Evolutionary conservation across 2,329 filamentous ascomycete species (phyloP).

Genomic region (Shiraia bambusicola): DNA sequence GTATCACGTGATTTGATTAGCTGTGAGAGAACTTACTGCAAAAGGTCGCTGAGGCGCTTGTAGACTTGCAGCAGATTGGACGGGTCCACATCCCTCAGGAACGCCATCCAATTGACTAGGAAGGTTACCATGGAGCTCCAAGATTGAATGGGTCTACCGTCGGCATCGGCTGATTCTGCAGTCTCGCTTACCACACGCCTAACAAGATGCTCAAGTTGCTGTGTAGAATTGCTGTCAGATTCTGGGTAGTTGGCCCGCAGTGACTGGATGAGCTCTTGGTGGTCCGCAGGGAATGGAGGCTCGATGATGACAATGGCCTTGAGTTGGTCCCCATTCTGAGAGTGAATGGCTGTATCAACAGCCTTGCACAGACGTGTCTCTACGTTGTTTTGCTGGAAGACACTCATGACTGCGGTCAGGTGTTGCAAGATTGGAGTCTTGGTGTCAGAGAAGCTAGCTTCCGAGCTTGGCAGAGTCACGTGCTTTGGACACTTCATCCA

Average conservation of each 20-base stretch:
- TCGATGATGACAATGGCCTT: slow-evolving; percentile 34
- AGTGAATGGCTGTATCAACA: slow-evolving; percentile 30
- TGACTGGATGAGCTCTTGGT: slow-evolving; percentile 31
- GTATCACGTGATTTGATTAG: not conserved
- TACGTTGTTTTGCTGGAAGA: slow-evolving; percentile 24
- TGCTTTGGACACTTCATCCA: not conserved
- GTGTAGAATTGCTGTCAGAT: slow-evolving; percentile 18
- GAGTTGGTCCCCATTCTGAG: slow-evolving; percentile 24
- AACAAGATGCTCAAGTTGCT: slow-evolving; percentile 28
- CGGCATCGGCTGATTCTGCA: slow-evolving; percentile 57
- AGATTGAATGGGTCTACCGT: slow-evolving; percentile 56
- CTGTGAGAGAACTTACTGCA: slow-evolving; percentile 61
- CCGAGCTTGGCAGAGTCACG: slow-evolving; percentile 5
- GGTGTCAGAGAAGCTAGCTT: slow-evolving; percentile 1
- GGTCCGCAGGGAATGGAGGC: slow-evolving; percentile 29
- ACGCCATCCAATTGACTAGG: slow-evolving; percentile 77
- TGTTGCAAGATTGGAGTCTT: slow-evolving; percentile 11
- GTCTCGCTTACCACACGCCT: slow-evolving; percentile 44
- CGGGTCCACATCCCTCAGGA: slow-evolving; percentile 77
- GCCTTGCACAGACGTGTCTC: slow-evolving; percentile 31
- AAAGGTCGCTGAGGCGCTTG: slow-evolving; percentile 68
- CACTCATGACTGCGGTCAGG: slow-evolving; percentile 20
- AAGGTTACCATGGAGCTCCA: slow-evolving; percentile 81
- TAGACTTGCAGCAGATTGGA: slow-evolving; percentile 75
- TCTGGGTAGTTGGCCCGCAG: slow-evolving; percentile 28